Conservation (phyloP, 73 alveolate species). For the Stentor roeselii region DNA sequence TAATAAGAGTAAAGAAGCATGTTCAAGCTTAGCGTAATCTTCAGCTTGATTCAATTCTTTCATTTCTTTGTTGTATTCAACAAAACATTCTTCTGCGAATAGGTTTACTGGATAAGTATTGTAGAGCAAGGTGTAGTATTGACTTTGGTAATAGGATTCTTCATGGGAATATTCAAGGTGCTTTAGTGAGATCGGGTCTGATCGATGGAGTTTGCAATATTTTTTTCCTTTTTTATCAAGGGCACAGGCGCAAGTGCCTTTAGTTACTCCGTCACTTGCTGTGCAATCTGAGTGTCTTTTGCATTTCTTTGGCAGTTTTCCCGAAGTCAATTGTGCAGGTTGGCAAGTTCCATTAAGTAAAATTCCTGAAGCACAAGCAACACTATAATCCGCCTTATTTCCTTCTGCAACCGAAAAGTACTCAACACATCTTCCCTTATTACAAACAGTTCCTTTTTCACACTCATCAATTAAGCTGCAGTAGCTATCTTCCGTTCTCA, state of each 20-base stretch:
- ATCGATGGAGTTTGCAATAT: slow-evolving; percentile 6
- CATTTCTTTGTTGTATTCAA: not conserved
- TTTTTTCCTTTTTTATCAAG: not conserved
- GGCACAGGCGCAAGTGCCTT: slow-evolving; percentile 2
- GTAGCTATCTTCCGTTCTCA: not conserved
- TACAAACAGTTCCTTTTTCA: slow-evolving; percentile 17
- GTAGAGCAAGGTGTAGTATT: not conserved
- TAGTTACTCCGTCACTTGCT: slow-evolving; percentile 13
- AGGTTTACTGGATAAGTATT: not conserved
- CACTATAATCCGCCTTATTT: not conserved
- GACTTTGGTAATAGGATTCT: not conserved
- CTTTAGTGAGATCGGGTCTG: not conserved
- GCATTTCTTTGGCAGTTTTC: not conserved
- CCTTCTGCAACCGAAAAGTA: not conserved
- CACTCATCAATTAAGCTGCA: not conserved
- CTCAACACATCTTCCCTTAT: not conserved
- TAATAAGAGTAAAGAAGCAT: no score
- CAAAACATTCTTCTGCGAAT: not conserved
- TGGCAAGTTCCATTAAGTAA: not conserved
- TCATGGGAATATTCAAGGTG: not conserved
- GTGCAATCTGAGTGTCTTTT: not conserved
- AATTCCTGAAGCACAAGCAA: not conserved
- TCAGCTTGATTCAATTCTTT: not conserved
- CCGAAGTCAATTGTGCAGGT: not conserved
- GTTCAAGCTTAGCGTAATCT: no score